These are phyloP conservation scores for Claviceps maximensis DNA, from an alignment of 2,329 filamentous ascomycete genomes.

Conservation along the genomic window DNA sequence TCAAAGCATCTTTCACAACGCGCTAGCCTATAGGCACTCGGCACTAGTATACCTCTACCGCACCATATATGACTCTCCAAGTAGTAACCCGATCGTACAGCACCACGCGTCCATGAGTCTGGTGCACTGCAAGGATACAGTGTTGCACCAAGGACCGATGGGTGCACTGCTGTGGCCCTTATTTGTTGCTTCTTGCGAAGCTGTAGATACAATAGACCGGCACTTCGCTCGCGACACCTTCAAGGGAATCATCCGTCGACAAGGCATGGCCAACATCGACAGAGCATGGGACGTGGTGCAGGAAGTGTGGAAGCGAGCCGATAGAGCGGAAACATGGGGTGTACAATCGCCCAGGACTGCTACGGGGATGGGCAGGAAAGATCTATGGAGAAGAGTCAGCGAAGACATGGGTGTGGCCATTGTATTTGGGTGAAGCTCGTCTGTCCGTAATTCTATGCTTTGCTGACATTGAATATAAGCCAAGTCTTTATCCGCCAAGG, in stretches of 20 bases:
- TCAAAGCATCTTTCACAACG: constrained; percentile 43
- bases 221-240: constrained; percentile 38
- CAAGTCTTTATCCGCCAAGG: not conserved
- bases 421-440: constrained; percentile 38
- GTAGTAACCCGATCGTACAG: constrained; percentile 38
- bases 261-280: constrained; percentile 53
- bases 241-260: constrained; percentile 37
- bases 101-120: constrained; percentile 37
- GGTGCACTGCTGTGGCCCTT: constrained; percentile 51
- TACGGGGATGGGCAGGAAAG: constrained; percentile 10
- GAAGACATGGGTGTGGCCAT: constrained; percentile 44
- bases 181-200: constrained; percentile 51
- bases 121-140: constrained; percentile 40
- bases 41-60: constrained; percentile 45
- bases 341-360: constrained; percentile 7
- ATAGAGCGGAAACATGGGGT: constrained; percentile 18
- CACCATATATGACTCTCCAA: constrained; percentile 34
- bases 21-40: constrained; percentile 46
- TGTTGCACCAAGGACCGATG: constrained; percentile 45
- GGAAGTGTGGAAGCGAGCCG: constrained; percentile 46
- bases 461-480: not conserved
- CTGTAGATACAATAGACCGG: constrained; percentile 34
- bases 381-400: constrained; percentile 45
- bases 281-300: constrained; percentile 46
- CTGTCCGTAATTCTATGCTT: not conserved